A percentile compares a stretch with the other conserved stretches of the same genome.
Conservation (phyloP, 2,329 filamentous ascomycete species). For the Claviceps sp. region DNA sequence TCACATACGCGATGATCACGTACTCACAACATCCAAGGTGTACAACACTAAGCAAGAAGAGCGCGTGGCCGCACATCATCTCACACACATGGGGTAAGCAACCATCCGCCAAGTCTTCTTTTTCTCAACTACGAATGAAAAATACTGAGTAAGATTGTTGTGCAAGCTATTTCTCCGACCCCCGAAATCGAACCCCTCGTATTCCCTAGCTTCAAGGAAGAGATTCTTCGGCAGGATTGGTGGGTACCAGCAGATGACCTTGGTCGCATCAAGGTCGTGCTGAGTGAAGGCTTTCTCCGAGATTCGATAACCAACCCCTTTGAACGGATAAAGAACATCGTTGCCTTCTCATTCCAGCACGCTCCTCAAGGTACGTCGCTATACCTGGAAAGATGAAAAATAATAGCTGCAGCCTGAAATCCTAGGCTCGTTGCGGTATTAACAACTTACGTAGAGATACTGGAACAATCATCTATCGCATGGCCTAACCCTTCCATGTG, state of each 20-base stretch:
- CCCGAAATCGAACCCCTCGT: slow-evolving; percentile 47
- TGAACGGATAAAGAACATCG: slow-evolving; percentile 56
- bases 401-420: neutral
- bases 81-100: slow-evolving; percentile 28
- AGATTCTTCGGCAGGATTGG: slow-evolving; percentile 52
- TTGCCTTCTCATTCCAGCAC: slow-evolving; percentile 75
- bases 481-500: slow-evolving; percentile 69
- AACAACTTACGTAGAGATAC: slow-evolving; percentile 36
- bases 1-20: too few species aligned
- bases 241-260: slow-evolving; percentile 61
- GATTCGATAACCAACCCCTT: slow-evolving; percentile 39
- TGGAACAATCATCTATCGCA: slow-evolving; percentile 61
- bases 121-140: slow-evolving; percentile 8
- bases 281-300: slow-evolving; percentile 58
- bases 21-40: slow-evolving; percentile 27
- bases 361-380: slow-evolving; percentile 53
- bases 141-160: neutral
- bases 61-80: slow-evolving; percentile 37
- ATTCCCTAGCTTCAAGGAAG: slow-evolving; percentile 60
- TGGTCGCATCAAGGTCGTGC: slow-evolving; percentile 62
- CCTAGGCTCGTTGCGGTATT: neutral
- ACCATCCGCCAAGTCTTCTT: neutral
- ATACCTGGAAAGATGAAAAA: neutral
- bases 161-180: slow-evolving; percentile 36
- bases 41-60: slow-evolving; percentile 37